Evolutionary conservation across 768 basidiomycete species (phyloP), one percentile per base, ranked within the genome.

Genomic region (Fibroporia radiculosa): DNA sequence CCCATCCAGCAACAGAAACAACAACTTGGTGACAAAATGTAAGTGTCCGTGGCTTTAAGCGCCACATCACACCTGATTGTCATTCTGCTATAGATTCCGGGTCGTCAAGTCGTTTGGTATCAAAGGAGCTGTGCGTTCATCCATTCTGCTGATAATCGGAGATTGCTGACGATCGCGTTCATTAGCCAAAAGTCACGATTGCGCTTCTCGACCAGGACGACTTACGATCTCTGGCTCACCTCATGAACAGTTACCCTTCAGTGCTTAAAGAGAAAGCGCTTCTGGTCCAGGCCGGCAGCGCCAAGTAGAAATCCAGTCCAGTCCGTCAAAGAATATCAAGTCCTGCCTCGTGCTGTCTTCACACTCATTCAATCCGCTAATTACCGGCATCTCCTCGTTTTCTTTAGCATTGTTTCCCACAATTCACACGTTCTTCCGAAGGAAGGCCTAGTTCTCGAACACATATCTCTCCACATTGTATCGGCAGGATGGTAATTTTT

Each of bases 181-280:
- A 24, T n/a, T 48, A 87, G 80, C 86, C 89, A 40, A 92, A 92
- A 60, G 67, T 90, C 50, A 93, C 91, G 1, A 88, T 96, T 54
- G 67, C 75, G 4, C 73, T 93, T 7, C 67, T 95, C 48, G 89
- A 93, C 56, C 73, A 82, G 54, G 92, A 93, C 48, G 91, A 95
- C 56, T 73, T 93, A 19, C 77, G 84, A 33, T 71, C 88, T 4
- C 73, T 93, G 37, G 84, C 87, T 5, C 87, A 90, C 60, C 73
- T 93, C 33, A 82, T 89, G 81, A 86, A 90, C 62, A 86, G 86
- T 59, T 92, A 88, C 61, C 84, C 87, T 10, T 65, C 77, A 6
- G 74, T 91, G 2, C 70, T 93, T 48, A 91, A 85, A 66, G 86
- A 89, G 61, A 92, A 91, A 66, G 80, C 67, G 10, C 48, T 70